phyloP scores from a whole-genome alignment of 306 rosid species.

The Acacia acuminata region DNA sequence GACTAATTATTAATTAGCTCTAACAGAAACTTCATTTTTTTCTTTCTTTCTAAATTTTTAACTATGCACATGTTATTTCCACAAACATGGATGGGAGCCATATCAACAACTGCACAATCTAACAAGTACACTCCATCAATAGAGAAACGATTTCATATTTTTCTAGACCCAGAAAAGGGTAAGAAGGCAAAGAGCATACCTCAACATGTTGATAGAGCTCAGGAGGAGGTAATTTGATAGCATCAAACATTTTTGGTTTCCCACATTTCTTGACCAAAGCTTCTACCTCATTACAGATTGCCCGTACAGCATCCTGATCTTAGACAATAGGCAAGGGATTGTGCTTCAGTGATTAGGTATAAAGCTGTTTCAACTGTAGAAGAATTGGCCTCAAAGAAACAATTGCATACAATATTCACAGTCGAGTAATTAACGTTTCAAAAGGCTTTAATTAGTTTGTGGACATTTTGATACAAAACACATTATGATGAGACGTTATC shows the following conservation, averaged over 20 bases:
- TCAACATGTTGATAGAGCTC: constrained; percentile 81
- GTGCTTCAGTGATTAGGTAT: neutral
- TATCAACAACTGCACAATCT: neutral
- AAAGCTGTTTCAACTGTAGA: neutral
- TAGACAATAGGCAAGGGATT: constrained; percentile 38
- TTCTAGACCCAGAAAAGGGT: neutral
- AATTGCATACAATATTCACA: neutral
- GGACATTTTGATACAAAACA: neutral
- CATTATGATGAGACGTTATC: neutral
- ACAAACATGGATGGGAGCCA: neutral
- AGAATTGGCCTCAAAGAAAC: neutral
- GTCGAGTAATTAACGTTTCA: neutral
- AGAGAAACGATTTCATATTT: neutral
- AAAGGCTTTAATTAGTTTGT: neutral
- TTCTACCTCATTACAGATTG: constrained; percentile 84
- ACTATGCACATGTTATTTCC: neutral
- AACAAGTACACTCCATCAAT: neutral
- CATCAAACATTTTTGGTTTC: constrained; percentile 91
- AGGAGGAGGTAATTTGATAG: constrained; percentile 88
- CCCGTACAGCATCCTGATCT: constrained; percentile 82
- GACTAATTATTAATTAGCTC: too few species aligned
- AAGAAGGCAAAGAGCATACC: constrained; percentile 48
- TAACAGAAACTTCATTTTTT: neutral
- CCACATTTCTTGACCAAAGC: constrained; percentile 88
- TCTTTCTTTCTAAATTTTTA: neutral